phyloP scores from a whole-genome alignment of 2,329 filamentous ascomycete species.

The Calycina herbarum region DNA sequence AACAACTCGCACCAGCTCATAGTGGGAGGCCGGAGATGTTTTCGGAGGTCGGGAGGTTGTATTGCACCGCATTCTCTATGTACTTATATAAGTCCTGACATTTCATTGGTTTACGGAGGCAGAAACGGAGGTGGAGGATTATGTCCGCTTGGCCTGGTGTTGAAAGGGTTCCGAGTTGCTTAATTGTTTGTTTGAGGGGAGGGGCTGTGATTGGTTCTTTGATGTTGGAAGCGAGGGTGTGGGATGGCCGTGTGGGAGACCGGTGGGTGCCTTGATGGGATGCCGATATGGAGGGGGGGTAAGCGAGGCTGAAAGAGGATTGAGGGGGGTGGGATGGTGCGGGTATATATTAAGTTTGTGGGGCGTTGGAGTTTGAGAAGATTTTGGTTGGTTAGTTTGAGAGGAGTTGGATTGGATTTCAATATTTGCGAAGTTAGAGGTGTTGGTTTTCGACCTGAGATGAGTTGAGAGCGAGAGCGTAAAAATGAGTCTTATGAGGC shows the following conservation, averaged over 20 bases:
- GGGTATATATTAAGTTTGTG: not conserved
- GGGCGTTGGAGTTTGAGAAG: not conserved
- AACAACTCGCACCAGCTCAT: not conserved
- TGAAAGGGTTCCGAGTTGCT: not conserved
- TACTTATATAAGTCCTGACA: not conserved
- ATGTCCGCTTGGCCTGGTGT: too few relatives aligned
- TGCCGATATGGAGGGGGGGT: not conserved
- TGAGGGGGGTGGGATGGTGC: not conserved
- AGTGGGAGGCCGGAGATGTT: not conserved
- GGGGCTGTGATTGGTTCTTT: not conserved
- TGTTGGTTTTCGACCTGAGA: too few relatives aligned
- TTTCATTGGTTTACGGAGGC: not conserved
- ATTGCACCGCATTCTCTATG: not conserved
- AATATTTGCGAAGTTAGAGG: too few relatives aligned
- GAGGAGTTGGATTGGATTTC: too few relatives aligned
- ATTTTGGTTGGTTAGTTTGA: not conserved
- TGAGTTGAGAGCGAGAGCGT: too few relatives aligned
- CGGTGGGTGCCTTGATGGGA: not conserved
- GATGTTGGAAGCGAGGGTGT: not conserved
- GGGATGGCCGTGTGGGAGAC: not conserved
- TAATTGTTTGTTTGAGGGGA: not conserved
- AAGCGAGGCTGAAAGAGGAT: not conserved
- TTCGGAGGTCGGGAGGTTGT: not conserved
- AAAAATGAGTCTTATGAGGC: too few relatives aligned
- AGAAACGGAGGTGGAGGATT: too few relatives aligned